Percentiles rank a stretch among this genome's conserved stretches.
phyloP scores from a whole-genome alignment of 768 basidiomycete genomes.

The Lactarius psammicola region DNA sequence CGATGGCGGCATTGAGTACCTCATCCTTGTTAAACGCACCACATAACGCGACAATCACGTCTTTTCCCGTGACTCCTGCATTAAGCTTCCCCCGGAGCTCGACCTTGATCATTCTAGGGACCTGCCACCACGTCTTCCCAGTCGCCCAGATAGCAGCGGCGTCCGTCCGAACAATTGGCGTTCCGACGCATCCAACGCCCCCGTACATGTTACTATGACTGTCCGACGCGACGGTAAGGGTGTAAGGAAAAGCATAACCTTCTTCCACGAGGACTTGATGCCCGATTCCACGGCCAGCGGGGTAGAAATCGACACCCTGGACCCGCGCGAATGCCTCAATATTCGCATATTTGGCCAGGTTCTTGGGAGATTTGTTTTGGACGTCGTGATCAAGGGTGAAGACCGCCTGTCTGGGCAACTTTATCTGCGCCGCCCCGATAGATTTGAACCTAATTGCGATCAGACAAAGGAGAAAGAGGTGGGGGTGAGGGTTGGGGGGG shows the following conservation, averaged over 20 bases:
- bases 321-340: constrained; percentile 89
- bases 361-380: constrained; percentile 89
- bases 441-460: constrained; percentile 74
- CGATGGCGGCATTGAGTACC: constrained; percentile 94
- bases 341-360: constrained; percentile 85
- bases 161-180: constrained; percentile 94
- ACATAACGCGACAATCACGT: constrained; percentile 95
- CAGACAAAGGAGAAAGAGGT: constrained; percentile 7
- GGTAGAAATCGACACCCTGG: constrained; percentile 91
- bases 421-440: constrained; percentile 83
- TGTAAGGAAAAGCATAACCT: constrained; percentile 95
- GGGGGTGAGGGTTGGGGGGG: background rate
- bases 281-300: constrained; percentile 95
- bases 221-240: constrained; percentile 93
- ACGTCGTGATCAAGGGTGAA: constrained; percentile 99
- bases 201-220: constrained; percentile 99
- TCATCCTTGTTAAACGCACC: constrained; percentile 96
- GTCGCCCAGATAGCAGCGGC: constrained; percentile 97
- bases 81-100: constrained; percentile 80
- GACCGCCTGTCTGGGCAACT: constrained; percentile 80
- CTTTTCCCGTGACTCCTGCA: constrained; percentile 94
- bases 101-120: constrained; percentile 94
- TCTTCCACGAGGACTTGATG: constrained; percentile 98
- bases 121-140: constrained; percentile 99
- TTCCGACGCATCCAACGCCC: constrained; percentile 95